A percentile compares a stretch with the other conserved stretches of the same genome.
These are phyloP conservation scores for Didymosphaeria variabile DNA, from an alignment of 2,329 filamentous ascomycete species.

Conservation along the genomic window DNA sequence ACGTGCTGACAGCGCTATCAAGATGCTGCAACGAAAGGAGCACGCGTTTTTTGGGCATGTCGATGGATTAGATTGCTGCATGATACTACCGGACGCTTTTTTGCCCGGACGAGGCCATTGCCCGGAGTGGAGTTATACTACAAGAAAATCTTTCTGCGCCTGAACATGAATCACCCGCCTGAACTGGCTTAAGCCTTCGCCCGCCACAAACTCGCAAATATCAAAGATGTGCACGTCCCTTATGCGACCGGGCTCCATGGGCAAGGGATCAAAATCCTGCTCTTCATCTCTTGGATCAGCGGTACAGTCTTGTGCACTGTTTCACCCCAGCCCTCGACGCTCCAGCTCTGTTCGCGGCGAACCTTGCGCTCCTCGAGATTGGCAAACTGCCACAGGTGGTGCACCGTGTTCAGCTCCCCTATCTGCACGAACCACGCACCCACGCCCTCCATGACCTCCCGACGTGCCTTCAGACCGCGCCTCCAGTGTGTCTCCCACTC, in stretches of 20 bases:
- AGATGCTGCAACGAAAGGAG: background rate
- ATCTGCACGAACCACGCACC: constrained; percentile 99
- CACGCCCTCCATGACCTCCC: constrained; percentile 98
- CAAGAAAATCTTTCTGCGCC: constrained; percentile 6
- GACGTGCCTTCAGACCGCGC: constrained; percentile 84
- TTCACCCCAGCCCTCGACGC: constrained; percentile 92
- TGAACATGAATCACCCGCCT: constrained; percentile 1
- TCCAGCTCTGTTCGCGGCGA: constrained; percentile 93
- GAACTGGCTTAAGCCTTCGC: background rate
- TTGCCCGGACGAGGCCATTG: background rate
- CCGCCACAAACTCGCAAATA: background rate
- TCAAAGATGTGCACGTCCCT: constrained; percentile 18
- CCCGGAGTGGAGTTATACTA: constrained; percentile 12
- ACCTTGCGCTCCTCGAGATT: constrained; percentile 93
- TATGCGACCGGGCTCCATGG: constrained; percentile 94
- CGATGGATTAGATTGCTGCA: constrained; percentile 3
- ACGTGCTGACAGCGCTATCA: background rate
- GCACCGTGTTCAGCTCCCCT: constrained; percentile 95
- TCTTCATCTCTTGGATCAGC: constrained; percentile 96
- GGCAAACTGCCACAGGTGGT: constrained; percentile 98
- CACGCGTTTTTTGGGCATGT: background rate
- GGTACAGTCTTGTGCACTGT: constrained; percentile 99
- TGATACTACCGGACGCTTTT: constrained; percentile 2
- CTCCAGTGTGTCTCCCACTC: constrained; percentile 99
- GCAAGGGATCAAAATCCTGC: constrained; percentile 90